These are phyloP conservation scores for Amaranthus tricolor DNA, from an alignment of 179 eudicot species.

Conservation along the genomic window DNA sequence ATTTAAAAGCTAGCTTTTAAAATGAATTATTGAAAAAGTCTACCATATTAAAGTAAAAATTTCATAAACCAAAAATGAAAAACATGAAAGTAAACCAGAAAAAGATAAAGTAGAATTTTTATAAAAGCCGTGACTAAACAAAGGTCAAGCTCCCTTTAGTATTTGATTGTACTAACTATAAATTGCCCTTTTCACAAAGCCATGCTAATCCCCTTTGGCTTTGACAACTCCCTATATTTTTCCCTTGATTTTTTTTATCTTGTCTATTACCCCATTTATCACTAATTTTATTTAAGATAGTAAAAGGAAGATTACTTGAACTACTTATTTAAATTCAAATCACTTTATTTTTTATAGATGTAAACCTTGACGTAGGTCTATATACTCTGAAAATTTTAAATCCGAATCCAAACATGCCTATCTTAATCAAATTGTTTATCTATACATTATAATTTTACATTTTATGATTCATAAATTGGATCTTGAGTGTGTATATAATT, in stretches of 20 bases:
- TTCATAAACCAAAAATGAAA: neutral
- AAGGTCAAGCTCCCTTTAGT: constrained; percentile 32
- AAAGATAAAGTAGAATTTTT: constrained; percentile 23
- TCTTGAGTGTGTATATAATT: too few species aligned
- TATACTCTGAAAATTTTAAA: too few species aligned
- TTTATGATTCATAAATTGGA: too few species aligned
- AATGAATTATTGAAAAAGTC: neutral
- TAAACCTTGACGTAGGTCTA: too few species aligned
- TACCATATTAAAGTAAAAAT: neutral
- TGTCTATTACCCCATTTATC: neutral
- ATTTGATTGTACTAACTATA: constrained; percentile 18
- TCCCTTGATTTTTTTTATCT: constrained; percentile 4
- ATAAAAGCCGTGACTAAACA: constrained; percentile 24
- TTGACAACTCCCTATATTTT: constrained; percentile 25
- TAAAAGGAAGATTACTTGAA: neutral
- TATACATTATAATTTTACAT: too few species aligned
- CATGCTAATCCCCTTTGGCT: constrained; percentile 18
- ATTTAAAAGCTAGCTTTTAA: neutral
- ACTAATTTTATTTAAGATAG: neutral
- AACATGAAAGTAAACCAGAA: constrained; percentile 5
- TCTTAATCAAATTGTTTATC: too few species aligned
- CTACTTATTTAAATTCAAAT: too few species aligned
- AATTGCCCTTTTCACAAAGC: constrained; percentile 14
- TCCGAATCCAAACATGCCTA: too few species aligned
- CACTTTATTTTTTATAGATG: too few species aligned